Conservation (phyloP, 1,139 yeast genomes). For the Spathaspora sp. region DNA sequence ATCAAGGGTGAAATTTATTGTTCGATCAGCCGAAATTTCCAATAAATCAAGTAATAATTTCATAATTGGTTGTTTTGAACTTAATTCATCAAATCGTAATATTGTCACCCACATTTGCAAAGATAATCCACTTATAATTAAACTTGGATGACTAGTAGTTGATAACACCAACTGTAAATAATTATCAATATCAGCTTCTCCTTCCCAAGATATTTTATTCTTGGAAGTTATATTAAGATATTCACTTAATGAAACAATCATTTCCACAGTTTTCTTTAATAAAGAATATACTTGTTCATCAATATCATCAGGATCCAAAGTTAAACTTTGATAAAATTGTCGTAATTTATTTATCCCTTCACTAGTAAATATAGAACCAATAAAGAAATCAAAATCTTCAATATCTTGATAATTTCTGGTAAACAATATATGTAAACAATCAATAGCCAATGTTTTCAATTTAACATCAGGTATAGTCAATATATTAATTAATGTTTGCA, state of each 20-base stretch:
- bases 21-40: constrained; percentile 75
- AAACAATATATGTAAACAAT: constrained; percentile 84
- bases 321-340: constrained; percentile 61
- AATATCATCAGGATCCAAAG: constrained; percentile 69
- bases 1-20: constrained; percentile 69
- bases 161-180: constrained; percentile 74
- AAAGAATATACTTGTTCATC: constrained; percentile 80
- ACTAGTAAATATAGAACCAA: constrained; percentile 73
- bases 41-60: constrained; percentile 64
- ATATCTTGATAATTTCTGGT: constrained; percentile 72
- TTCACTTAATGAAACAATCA: constrained; percentile 88
- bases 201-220: constrained; percentile 42
- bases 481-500: constrained; percentile 62
- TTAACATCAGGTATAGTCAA: constrained; percentile 60
- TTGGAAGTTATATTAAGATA: constrained; percentile 53
- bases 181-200: constrained; percentile 53
- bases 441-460: constrained; percentile 82
- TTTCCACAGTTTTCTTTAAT: constrained; percentile 86
- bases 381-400: constrained; percentile 75
- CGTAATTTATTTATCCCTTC: constrained; percentile 70
- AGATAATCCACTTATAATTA: constrained; percentile 88
- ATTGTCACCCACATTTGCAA: constrained; percentile 94
- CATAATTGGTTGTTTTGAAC: constrained; percentile 49
- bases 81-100: constrained; percentile 74
- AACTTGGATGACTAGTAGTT: constrained; percentile 81